Conservation (phyloP, 495 filamentous ascomycete species). For the Aspergillus bertholletiae region DNA sequence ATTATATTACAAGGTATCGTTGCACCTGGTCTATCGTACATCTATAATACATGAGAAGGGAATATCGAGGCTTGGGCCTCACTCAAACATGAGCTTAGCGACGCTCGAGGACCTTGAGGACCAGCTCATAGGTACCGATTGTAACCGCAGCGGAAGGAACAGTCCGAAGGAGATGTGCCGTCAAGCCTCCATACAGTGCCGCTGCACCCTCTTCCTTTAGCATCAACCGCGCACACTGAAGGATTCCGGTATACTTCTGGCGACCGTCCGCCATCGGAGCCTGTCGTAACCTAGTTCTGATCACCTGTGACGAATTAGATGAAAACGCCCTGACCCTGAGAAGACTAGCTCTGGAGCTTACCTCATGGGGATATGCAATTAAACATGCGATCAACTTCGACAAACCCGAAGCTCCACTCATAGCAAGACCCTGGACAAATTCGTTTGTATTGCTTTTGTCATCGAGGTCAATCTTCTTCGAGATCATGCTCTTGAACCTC, state of each 20-base stretch:
- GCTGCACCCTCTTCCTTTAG: constrained; percentile 81
- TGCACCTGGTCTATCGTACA: constrained; percentile 8
- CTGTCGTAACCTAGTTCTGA: constrained; percentile 76
- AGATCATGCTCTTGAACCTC: constrained; percentile 67
- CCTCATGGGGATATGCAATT: constrained; percentile 86
- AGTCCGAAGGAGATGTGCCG: constrained; percentile 80
- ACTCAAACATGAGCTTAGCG: background rate
- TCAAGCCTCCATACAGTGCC: constrained; percentile 79
- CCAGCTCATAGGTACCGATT: constrained; percentile 87
- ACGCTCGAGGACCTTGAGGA: constrained; percentile 53
- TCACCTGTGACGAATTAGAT: constrained; percentile 49
- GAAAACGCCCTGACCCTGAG: constrained; percentile 1
- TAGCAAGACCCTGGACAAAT: constrained; percentile 28
- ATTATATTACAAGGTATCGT: constrained; percentile 8
- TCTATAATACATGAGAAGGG: constrained; percentile 11
- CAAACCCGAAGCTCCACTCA: constrained; percentile 71
- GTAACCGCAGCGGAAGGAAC: constrained; percentile 89
- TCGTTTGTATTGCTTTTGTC: constrained; percentile 24
- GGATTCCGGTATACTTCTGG: constrained; percentile 76
- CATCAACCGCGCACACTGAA: constrained; percentile 78
- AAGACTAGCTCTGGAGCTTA: too few relatives aligned
- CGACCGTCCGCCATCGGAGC: constrained; percentile 69
- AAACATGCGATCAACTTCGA: constrained; percentile 80
- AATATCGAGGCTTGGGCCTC: background rate
- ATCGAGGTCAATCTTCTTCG: constrained; percentile 47